Evolutionary conservation across 495 filamentous ascomycete species (phyloP), one percentile per base, ranked within the genome.

Genomic region (Annulohypoxylon moriforme): DNA sequence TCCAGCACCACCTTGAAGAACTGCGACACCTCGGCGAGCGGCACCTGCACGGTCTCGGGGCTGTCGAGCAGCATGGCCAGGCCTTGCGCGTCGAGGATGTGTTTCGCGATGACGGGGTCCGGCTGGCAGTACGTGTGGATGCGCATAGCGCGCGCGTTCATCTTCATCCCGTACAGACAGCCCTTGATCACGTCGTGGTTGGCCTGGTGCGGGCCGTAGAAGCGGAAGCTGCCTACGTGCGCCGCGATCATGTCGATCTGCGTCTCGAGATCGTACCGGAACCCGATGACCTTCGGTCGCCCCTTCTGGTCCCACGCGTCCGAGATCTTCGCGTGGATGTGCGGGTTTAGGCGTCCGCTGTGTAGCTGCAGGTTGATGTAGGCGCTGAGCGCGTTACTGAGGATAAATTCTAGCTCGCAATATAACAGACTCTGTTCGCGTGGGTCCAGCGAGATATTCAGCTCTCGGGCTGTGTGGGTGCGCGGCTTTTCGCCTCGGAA

Each of bases 211-310:
- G 73, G 75, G 7, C 81, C 81, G 67, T 80, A 80, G 75, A 85
- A 85, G 50, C 77, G 78, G 73, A 85, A 84, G 10, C 76, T 74
- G 14, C 81, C 60, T 2, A 80, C 60, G 66, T 85, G 83, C 22
- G 74, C 59, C 3, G 67, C 57, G 13, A 84, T 68, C 24, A 85
- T 75, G 0, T 84, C 83, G 22, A 85, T 60, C 73, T 85, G 83
- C 0, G 83, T 85, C 74, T 85, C 83, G 6, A 85, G 60, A 29
- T 85, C 83, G 52, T 82, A 85, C 8, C 81, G 81, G 74, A 84
- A 85, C 11, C 79, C 76, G 36, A 81, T 64, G 6, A 85, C 83
- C 25, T 73, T 76, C 0, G 81, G 82, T 0, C 80, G 81, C 50
- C 83, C 83, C 68, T 81, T 78, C 25, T 77, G 75, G 27, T 67